Conservation (phyloP, 139 green algal genomes). For the Tetradesmus obliquus region DNA sequence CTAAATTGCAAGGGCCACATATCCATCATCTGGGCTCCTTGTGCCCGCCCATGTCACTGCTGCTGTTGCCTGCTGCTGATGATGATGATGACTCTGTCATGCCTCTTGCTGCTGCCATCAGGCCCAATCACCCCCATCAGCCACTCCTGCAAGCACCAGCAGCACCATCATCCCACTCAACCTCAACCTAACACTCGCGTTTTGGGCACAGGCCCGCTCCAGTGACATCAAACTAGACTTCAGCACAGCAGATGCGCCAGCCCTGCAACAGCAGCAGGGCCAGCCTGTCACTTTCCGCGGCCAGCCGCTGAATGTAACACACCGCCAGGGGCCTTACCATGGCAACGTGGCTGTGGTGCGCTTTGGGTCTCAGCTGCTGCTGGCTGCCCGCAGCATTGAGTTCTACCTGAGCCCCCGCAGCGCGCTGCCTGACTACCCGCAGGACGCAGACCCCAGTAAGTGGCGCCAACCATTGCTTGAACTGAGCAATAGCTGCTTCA, state of each 20-base stretch:
- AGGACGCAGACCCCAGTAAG: conserved; percentile 1
- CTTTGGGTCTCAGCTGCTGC: background rate
- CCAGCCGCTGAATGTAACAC: background rate
- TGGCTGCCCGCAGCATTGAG: conserved; percentile 39
- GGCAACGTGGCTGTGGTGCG: conserved; percentile 41
- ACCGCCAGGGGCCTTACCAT: conserved; percentile 26
- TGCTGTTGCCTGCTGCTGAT: background rate
- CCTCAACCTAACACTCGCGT: background rate
- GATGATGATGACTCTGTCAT: background rate
- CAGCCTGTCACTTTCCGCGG: background rate
- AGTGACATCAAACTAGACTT: conserved; percentile 11
- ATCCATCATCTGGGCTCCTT: no score
- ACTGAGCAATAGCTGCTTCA: background rate
- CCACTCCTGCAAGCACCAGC: background rate
- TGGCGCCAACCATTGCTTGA: background rate
- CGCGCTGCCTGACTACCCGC: conserved; percentile 9
- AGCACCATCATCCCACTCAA: background rate
- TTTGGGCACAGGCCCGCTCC: background rate
- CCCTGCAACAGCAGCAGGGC: background rate
- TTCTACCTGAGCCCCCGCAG: conserved; percentile 23
- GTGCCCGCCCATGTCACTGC: background rate
- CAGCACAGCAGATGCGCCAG: conserved; percentile 23
- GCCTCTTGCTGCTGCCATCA: background rate
- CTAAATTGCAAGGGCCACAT: no score
- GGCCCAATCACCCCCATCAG: background rate